Percentiles rank a stretch among this genome's conserved stretches.
phyloP scores from a whole-genome alignment of 1,284 basidiomycete species.

The Exsudoporus floridanus region DNA sequence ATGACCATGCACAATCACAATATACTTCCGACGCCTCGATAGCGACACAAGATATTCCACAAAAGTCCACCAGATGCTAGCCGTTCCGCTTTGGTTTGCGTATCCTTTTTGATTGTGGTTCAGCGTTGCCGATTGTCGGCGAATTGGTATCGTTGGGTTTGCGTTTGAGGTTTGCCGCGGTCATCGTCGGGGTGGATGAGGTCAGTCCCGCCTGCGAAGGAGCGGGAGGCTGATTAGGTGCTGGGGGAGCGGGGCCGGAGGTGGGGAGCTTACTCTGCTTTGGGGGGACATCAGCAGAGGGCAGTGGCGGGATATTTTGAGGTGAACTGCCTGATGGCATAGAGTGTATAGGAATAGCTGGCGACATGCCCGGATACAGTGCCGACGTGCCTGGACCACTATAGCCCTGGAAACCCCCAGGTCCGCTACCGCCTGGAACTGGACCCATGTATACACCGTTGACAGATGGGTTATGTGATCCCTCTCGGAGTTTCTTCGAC shows the following conservation, averaged over 20 bases:
- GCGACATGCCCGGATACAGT: slow-evolving; percentile 49
- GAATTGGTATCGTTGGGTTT: slow-evolving; percentile 56
- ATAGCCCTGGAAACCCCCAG: slow-evolving; percentile 26
- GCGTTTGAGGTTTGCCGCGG: slow-evolving; percentile 60
- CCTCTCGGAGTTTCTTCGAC: slow-evolving; percentile 35
- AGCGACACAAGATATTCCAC: slow-evolving; percentile 32
- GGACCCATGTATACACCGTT: slow-evolving; percentile 28
- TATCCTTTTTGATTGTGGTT: slow-evolving; percentile 49
- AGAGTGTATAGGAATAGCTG: slow-evolving; percentile 35
- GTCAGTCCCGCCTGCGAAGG: slow-evolving; percentile 44
- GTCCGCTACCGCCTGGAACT: slow-evolving; percentile 19
- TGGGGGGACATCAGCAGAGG: slow-evolving; percentile 49
- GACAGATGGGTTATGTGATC: slow-evolving; percentile 18
- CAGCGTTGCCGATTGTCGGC: slow-evolving; percentile 48
- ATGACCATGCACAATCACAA: slow-evolving; percentile 32
- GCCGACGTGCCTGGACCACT: slow-evolving; percentile 38
- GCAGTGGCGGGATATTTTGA: slow-evolving; percentile 45
- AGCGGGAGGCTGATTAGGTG: slow-evolving; percentile 40
- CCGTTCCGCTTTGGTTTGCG: slow-evolving; percentile 43
- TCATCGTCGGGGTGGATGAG: slow-evolving; percentile 49
- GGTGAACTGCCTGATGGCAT: slow-evolving; percentile 43
- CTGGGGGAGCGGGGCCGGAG: slow-evolving; percentile 42
- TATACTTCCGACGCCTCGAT: slow-evolving; percentile 30
- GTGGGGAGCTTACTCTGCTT: slow-evolving; percentile 55
- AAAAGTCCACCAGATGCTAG: slow-evolving; percentile 34